Conservation (phyloP, 1,139 yeast species). For the Arxiozyma slooffiae region DNA sequence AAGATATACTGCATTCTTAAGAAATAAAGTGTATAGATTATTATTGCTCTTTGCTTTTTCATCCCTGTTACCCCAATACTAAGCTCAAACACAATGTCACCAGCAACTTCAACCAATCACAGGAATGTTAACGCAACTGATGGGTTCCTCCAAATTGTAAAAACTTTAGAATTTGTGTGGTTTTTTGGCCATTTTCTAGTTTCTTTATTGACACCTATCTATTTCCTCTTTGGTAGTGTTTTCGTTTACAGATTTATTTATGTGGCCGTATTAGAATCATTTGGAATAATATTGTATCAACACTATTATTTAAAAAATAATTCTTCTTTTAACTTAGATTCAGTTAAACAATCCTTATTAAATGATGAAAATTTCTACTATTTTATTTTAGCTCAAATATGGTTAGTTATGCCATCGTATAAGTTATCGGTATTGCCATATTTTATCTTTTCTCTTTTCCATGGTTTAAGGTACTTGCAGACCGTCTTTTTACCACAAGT, state of each 20-base stretch:
- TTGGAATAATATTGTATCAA: slow-evolving; percentile 68
- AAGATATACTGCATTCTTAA: no score
- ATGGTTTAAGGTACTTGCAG: slow-evolving; percentile 56
- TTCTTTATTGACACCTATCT: slow-evolving; percentile 45
- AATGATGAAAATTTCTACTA: slow-evolving; percentile 64
- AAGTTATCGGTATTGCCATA: slow-evolving; percentile 56
- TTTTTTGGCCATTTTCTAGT: slow-evolving; percentile 58
- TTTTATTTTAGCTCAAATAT: slow-evolving; percentile 45
- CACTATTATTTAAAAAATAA: slow-evolving; percentile 27
- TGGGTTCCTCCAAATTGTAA: slow-evolving; percentile 17
- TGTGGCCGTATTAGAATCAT: slow-evolving; percentile 59
- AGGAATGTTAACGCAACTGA: not conserved
- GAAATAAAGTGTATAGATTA: no score
- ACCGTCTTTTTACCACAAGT: slow-evolving; percentile 59
- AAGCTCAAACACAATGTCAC: not conserved
- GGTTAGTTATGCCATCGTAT: slow-evolving; percentile 48
- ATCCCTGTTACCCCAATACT: not conserved
- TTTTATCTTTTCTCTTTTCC: slow-evolving; percentile 61
- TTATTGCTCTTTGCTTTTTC: not conserved
- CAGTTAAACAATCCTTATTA: slow-evolving; percentile 29
- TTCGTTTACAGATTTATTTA: slow-evolving; percentile 54
- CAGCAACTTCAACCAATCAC: not conserved
- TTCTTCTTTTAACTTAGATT: slow-evolving; percentile 17
- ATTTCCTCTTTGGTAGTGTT: slow-evolving; percentile 41
- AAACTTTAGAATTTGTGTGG: slow-evolving; percentile 33